Base-by-base conservation (phyloP, 768 basidiomycete species). In the Suillus americanus region DNA sequence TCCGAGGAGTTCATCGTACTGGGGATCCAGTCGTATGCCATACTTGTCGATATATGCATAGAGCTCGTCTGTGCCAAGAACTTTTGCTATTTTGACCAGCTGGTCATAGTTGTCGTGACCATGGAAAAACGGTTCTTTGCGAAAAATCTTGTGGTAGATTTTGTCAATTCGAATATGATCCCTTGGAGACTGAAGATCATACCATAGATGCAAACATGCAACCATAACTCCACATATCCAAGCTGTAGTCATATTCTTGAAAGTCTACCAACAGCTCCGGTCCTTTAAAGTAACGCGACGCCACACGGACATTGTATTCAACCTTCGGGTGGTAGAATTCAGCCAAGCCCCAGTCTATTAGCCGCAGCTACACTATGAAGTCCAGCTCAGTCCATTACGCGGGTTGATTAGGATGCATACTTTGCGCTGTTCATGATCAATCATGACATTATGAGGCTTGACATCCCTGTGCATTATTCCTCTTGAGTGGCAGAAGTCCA, bases 121-220 rank as follows among this genome's bases (percentile, higher is more conserved):
- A 72, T 99, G 97, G 86, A 99, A 99, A 82, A 98, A 97, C 28
- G 97, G 97, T 76, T 98, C 97, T 77, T 98, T 98, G 70, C 97
- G 89, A 86, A 99, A 98, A 72, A 99, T 98, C 96, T 98, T 25
- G 61, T 62, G 37, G 48, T 51, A 46, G 50, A 30, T 30, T 64
- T 35, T 63, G 56, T 57, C 46, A 62, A 61, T 30, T 38, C 37
- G 6, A 57, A 40, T 30, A 62, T n/a, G 7, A 38, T 60, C 13
- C n/a, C 5, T 48, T 13, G 9, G 48, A 45, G 28, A 35, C 53
- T 23, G 56, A 43, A 70, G 23, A 48, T 40, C 84, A 69, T 73
- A 97, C 96, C 97, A 99, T 98, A 20, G 93, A 95, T 10, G 97
- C 97, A 77, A 97, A 97, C 95, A 97, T 99, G 75, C 97, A 98